phyloP scores from a whole-genome alignment of 2,329 filamentous ascomycete species.

The Colletotrichum limetticola region DNA sequence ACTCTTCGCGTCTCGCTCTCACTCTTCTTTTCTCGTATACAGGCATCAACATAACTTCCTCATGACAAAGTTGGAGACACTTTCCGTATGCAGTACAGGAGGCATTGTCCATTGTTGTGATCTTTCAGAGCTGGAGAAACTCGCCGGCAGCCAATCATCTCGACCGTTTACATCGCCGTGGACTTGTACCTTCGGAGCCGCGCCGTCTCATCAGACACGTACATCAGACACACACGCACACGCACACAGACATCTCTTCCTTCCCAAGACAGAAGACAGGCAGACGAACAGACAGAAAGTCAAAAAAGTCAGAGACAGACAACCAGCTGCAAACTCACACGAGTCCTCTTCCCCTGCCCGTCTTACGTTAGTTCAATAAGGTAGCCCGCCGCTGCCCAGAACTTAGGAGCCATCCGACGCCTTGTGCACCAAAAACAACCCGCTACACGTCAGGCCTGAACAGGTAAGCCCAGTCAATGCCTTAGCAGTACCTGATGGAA shows the following conservation, averaged over 20 bases:
- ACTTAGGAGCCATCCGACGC: not conserved
- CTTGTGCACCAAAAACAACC: not conserved
- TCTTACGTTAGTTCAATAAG: conserved; percentile 13
- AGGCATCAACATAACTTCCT: too few relatives aligned
- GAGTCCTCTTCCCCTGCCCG: not conserved
- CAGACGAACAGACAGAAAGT: not conserved
- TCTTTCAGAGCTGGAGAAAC: not conserved
- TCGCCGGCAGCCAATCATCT: not conserved
- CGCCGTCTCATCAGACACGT: conserved; percentile 11
- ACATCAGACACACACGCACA: conserved; percentile 9
- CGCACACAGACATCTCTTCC: conserved; percentile 1
- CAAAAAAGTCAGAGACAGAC: not conserved
- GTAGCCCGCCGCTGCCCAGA: not conserved
- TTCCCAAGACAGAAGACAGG: not conserved
- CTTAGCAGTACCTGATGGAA: not conserved
- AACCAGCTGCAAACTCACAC: not conserved
- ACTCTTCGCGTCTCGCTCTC: not conserved
- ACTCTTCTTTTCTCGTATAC: too few relatives aligned
- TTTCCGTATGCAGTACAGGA: not conserved
- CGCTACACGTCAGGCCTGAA: conserved; percentile 1
- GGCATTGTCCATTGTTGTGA: not conserved
- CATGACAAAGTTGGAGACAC: not conserved
- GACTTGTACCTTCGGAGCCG: not conserved
- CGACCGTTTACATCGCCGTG: not conserved
- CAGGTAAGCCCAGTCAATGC: not conserved